Percentiles rank a stretch among this genome's conserved stretches.
Conservation (phyloP, 2,329 filamentous ascomycete genomes). For the Aureobasidium sp. region DNA sequence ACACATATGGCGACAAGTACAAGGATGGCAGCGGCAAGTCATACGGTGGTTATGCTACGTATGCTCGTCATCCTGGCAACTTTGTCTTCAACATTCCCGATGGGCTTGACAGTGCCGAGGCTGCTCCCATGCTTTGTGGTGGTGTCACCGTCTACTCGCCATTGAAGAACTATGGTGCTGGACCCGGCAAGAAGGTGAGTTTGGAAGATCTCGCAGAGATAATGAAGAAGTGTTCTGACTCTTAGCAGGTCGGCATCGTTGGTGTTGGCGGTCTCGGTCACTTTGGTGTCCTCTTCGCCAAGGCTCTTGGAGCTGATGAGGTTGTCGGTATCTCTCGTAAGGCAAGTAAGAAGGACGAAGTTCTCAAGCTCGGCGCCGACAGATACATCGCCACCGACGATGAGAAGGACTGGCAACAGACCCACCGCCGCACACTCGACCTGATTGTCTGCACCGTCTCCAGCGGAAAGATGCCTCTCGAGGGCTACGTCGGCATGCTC, state of each 20-base stretch:
- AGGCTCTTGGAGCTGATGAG: slow-evolving; percentile 61
- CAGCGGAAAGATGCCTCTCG: slow-evolving; percentile 52
- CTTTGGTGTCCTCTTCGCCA: slow-evolving; percentile 62
- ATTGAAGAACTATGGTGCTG: slow-evolving; percentile 56
- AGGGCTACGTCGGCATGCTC: slow-evolving; percentile 53
- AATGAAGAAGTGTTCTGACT: not conserved
- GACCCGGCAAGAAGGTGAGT: slow-evolving; percentile 51
- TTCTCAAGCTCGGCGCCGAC: slow-evolving; percentile 53
- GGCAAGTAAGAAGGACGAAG: slow-evolving; percentile 51
- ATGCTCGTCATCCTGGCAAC: slow-evolving; percentile 47
- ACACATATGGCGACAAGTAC: slow-evolving; percentile 28
- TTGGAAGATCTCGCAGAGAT: not conserved
- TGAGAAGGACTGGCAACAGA: slow-evolving; percentile 50
- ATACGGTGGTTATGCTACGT: slow-evolving; percentile 55
- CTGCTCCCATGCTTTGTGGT: slow-evolving; percentile 66
- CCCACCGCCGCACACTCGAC: slow-evolving; percentile 46
- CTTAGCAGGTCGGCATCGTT: slow-evolving; percentile 54
- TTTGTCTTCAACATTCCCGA: slow-evolving; percentile 54
- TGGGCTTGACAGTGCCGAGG: slow-evolving; percentile 39
- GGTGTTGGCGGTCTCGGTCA: slow-evolving; percentile 65
- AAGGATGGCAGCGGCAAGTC: slow-evolving; percentile 45
- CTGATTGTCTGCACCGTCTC: slow-evolving; percentile 53
- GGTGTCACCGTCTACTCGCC: slow-evolving; percentile 68
- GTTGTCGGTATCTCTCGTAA: slow-evolving; percentile 58
- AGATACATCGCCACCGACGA: slow-evolving; percentile 49